A percentile compares a stretch with the other conserved stretches of the same genome.
These are phyloP conservation scores for Xylariales sp. DNA, from an alignment of 2,329 filamentous ascomycete species.

Conservation along the genomic window DNA sequence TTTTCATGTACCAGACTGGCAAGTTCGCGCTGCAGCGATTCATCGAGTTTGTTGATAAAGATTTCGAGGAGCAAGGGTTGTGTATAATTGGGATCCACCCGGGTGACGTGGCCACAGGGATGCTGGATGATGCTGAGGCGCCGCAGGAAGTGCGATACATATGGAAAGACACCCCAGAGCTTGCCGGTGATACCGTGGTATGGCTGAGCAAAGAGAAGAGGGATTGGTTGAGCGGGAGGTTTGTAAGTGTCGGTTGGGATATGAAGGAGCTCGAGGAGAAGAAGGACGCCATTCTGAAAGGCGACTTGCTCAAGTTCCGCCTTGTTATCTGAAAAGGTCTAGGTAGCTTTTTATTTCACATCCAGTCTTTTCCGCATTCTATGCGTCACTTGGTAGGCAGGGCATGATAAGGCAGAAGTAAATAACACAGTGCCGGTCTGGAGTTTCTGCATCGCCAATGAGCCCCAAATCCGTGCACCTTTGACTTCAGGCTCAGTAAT, in stretches of 20 bases:
- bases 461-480: no score
- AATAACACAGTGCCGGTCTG: no score
- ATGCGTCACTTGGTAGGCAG: no score
- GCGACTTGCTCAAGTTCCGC: conserved; percentile 19
- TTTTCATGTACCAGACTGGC: conserved; percentile 39
- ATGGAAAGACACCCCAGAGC: conserved; percentile 16
- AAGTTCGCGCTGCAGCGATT: conserved; percentile 45
- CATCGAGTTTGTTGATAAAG: conserved; percentile 36
- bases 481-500: no score
- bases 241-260: conserved; percentile 20
- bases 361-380: no score
- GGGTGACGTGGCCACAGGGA: conserved; percentile 36
- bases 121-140: conserved; percentile 11
- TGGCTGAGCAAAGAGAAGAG: conserved; percentile 14
- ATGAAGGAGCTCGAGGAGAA: conserved; percentile 19
- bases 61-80: conserved; percentile 37
- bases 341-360: no score
- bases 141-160: conserved; percentile 18
- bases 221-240: conserved; percentile 17
- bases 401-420: no score
- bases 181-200: conserved; percentile 16
- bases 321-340: conserved; percentile 7
- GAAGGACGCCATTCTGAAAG: conserved; percentile 17
- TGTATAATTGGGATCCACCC: conserved; percentile 40
- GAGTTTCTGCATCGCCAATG: no score